These are phyloP conservation scores for Rhynchospora tenuis DNA, from an alignment of 176 grass and related monocot species.

Conservation along the genomic window DNA sequence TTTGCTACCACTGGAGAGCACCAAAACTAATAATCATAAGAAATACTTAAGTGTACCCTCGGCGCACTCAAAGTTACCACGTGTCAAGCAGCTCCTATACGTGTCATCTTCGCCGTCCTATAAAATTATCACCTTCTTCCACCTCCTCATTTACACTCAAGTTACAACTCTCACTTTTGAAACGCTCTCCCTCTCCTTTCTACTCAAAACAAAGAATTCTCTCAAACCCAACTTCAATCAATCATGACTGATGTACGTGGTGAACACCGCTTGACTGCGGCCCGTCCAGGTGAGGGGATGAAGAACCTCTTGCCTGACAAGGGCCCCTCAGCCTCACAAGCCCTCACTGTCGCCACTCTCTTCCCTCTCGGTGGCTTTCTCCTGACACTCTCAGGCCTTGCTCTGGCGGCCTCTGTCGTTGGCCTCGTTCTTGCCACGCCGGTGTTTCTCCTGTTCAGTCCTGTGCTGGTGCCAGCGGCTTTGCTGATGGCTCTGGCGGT, in stretches of 20 bases:
- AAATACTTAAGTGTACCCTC: neutral
- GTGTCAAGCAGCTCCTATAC: conserved; percentile 35
- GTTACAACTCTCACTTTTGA: neutral
- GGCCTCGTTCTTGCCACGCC: conserved; percentile 58
- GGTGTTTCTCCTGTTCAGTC: conserved; percentile 87
- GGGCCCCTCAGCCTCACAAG: conserved; percentile 64
- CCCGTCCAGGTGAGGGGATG: conserved; percentile 22
- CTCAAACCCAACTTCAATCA: neutral
- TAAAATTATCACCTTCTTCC: conserved; percentile 24
- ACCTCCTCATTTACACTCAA: neutral
- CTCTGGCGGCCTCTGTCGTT: conserved; percentile 50
- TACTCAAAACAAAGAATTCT: neutral
- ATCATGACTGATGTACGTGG: conserved; percentile 48
- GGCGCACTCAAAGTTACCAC: conserved; percentile 31
- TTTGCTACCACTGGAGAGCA: conserved; percentile 1
- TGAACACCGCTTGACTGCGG: conserved; percentile 17
- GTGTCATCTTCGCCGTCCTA: conserved; percentile 49
- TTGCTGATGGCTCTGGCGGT: conserved; percentile 66
- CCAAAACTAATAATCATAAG: neutral
- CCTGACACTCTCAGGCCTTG: conserved; percentile 56
- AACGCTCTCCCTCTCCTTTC: neutral
- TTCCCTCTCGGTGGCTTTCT: conserved; percentile 73
- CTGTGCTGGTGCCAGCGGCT: conserved; percentile 65
- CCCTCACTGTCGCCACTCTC: conserved; percentile 73
- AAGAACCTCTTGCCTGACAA: conserved; percentile 58